Percentiles rank a stretch among this genome's conserved stretches.
Evolutionary conservation across 1,284 basidiomycete species (phyloP).

Genomic region (Cutaneotrichosporon cutaneum): DNA sequence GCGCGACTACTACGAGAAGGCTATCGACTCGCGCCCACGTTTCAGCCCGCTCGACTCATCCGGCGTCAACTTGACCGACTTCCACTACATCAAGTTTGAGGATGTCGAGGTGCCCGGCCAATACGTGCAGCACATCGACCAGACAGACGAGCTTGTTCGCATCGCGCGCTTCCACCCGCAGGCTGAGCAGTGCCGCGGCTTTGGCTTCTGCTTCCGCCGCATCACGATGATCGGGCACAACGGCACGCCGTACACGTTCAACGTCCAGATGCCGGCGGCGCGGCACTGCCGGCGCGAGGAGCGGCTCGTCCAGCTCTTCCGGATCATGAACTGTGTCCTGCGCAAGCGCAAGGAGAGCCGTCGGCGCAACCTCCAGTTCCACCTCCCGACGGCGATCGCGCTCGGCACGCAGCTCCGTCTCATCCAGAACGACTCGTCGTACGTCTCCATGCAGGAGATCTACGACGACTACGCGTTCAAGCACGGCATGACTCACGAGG

Average conservation of each 20-base stretch:
- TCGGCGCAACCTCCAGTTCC: conserved; percentile 87
- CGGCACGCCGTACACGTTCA: conserved; percentile 82
- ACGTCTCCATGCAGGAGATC: conserved; percentile 88
- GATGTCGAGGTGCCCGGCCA: conserved; percentile 98
- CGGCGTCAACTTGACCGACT: conserved; percentile 94
- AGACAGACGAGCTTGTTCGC: conserved; percentile 84
- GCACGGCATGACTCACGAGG: conserved; percentile 77
- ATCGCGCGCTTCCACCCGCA: conserved; percentile 89
- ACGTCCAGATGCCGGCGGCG: conserved; percentile 84
- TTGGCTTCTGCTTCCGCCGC: conserved; percentile 84
- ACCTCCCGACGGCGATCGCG: conserved; percentile 82
- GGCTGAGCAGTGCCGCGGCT: conserved; percentile 80
- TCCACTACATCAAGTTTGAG: conserved; percentile 97
- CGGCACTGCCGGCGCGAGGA: conserved; percentile 91
- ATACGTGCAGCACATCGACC: conserved; percentile 95
- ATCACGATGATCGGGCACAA: conserved; percentile 92
- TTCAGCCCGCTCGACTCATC: conserved; percentile 84
- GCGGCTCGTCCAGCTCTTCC: conserved; percentile 83
- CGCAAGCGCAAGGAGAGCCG: conserved; percentile 87
- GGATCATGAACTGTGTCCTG: conserved; percentile 87
- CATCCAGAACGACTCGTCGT: conserved; percentile 87
- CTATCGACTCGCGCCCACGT: conserved; percentile 78
- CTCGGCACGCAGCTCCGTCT: conserved; percentile 82
- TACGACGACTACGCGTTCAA: conserved; percentile 86
- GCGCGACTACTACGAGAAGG: conserved; percentile 87